These are phyloP conservation scores for Vigna nakashimae DNA, from an alignment of 306 rosid species.

Conservation along the genomic window DNA sequence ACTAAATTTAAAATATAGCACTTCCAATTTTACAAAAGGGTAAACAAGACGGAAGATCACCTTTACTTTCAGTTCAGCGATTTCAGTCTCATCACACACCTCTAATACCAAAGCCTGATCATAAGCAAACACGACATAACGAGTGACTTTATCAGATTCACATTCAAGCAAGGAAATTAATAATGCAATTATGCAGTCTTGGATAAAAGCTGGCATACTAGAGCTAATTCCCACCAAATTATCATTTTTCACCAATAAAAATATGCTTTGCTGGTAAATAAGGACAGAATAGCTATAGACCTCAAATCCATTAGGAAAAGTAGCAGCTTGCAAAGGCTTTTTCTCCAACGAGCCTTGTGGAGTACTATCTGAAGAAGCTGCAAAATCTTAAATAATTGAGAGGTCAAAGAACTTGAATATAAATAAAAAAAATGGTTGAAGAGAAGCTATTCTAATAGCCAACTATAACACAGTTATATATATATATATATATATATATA, in stretches of 20 bases:
- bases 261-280: constrained; percentile 26
- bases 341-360: constrained; percentile 57
- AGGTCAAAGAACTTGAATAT: constrained; percentile 16
- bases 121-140: constrained; percentile 46
- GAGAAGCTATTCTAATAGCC: background rate
- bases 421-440: background rate
- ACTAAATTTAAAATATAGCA: constrained; percentile 22
- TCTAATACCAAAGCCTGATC: constrained; percentile 88
- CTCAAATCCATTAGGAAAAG: constrained; percentile 94
- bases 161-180: constrained; percentile 1
- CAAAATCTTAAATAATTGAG: constrained; percentile 38
- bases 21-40: constrained; percentile 30
- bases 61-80: constrained; percentile 98
- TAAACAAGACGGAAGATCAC: constrained; percentile 54
- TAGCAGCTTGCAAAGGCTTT: constrained; percentile 55
- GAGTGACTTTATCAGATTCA: constrained; percentile 36
- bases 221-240: constrained; percentile 29
- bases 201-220: constrained; percentile 15
- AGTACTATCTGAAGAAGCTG: constrained; percentile 58
- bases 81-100: constrained; percentile 97
- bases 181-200: constrained; percentile 32
- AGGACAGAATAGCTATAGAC: constrained; percentile 53
- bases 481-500: background rate
- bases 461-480: background rate
- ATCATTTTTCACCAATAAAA: constrained; percentile 27